Conservation (phyloP, 805 yeast species). For the Yamadazyma phyllophila region DNA sequence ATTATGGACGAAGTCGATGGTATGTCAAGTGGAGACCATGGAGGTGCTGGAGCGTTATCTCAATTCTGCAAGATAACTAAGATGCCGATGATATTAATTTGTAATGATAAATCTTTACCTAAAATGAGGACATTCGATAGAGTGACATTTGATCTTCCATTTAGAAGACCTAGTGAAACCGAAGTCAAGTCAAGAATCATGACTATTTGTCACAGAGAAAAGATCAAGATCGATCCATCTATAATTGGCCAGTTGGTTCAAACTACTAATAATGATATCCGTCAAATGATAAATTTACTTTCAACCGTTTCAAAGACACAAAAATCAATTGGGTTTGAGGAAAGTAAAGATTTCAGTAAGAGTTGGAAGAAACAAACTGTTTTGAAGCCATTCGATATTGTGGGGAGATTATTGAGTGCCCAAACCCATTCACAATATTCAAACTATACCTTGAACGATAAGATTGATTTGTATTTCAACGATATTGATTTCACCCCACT, state of each 20-base stretch:
- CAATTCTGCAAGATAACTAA: constrained; percentile 79
- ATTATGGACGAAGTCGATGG: constrained; percentile 99
- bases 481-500: constrained; percentile 93
- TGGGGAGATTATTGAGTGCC: constrained; percentile 60
- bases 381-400: constrained; percentile 88
- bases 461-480: constrained; percentile 85
- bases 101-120: constrained; percentile 89
- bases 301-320: constrained; percentile 81
- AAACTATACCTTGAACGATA: constrained; percentile 66
- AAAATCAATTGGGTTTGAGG: constrained; percentile 57
- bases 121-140: constrained; percentile 96
- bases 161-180: constrained; percentile 82
- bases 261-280: constrained; percentile 84
- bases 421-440: constrained; percentile 54
- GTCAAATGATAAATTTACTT: constrained; percentile 88
- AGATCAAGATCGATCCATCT: constrained; percentile 72
- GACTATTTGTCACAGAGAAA: constrained; percentile 88
- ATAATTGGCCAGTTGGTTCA: constrained; percentile 81
- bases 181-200: constrained; percentile 80
- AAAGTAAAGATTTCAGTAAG: constrained; percentile 58
- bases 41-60: constrained; percentile 95
- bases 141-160: constrained; percentile 73
- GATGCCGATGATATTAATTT: constrained; percentile 88
- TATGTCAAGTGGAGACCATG: constrained; percentile 98
- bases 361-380: constrained; percentile 90